Conservation (phyloP, 1,139 yeast species). For the Barnettozyma hawaiiensis region DNA sequence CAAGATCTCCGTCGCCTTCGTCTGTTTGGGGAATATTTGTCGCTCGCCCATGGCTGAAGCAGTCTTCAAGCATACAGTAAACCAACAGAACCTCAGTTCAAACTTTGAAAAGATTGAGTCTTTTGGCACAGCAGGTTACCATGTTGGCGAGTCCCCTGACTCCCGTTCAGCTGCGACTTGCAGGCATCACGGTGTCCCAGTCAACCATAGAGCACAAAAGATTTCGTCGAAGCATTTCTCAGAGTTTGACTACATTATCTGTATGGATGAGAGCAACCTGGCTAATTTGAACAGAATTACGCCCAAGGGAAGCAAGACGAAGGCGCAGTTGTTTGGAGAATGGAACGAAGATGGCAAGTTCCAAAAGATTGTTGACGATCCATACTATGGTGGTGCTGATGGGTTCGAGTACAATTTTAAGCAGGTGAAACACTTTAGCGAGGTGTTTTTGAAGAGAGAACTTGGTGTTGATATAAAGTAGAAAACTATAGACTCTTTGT, state of each 20-base stretch:
- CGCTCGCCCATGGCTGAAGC: constrained; percentile 99
- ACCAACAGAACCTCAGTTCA: constrained; percentile 37
- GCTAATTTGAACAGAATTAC: constrained; percentile 51
- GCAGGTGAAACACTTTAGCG: constrained; percentile 70
- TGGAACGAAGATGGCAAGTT: constrained; percentile 51
- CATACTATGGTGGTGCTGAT: constrained; percentile 81
- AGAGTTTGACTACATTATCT: constrained; percentile 75
- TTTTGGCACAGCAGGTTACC: constrained; percentile 85
- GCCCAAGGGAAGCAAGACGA: constrained; percentile 48
- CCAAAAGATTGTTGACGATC: constrained; percentile 69
- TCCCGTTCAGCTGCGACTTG: constrained; percentile 67
- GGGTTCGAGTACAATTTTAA: constrained; percentile 78
- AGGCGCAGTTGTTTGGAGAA: constrained; percentile 66
- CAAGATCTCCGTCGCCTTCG: constrained; percentile 69
- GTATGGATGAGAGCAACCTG: constrained; percentile 75
- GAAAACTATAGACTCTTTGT: neutral
- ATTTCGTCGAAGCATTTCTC: constrained; percentile 53
- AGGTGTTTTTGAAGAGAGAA: constrained; percentile 54
- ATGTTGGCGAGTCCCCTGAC: constrained; percentile 79
- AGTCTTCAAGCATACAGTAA: constrained; percentile 63
- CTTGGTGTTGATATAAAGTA: constrained; percentile 17
- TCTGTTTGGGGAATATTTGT: constrained; percentile 90
- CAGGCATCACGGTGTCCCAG: constrained; percentile 64
- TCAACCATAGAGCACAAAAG: constrained; percentile 72
- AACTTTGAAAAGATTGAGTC: constrained; percentile 62